Percentiles rank a stretch among this genome's conserved stretches.
Conservation (phyloP, 1,139 yeast genomes). For the Hemisphaericaspora lyxosophila region DNA sequence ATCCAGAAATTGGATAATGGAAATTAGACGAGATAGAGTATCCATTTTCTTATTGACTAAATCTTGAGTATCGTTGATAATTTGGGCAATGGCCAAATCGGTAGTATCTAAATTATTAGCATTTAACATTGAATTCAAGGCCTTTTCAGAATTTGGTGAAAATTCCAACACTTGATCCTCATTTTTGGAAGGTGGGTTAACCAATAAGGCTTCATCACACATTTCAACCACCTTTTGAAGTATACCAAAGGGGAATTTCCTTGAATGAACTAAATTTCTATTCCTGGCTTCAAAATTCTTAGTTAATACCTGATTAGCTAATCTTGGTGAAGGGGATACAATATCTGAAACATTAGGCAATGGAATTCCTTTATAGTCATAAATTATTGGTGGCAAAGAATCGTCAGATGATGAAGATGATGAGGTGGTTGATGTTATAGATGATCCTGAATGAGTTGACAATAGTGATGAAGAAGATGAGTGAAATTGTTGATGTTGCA, state of each 20-base stretch:
- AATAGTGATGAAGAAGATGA: constrained; percentile 22
- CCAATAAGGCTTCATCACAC: constrained; percentile 72
- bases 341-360: constrained; percentile 36
- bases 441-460: constrained; percentile 18
- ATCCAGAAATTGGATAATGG: constrained; percentile 76
- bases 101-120: constrained; percentile 38
- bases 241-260: constrained; percentile 65
- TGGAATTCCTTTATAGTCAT: constrained; percentile 63
- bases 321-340: constrained; percentile 16
- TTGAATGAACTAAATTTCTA: constrained; percentile 26
- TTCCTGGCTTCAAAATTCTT: constrained; percentile 26
- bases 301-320: constrained; percentile 26
- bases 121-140: constrained; percentile 55
- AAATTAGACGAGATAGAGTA: constrained; percentile 71
- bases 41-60: constrained; percentile 69
- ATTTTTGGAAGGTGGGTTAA: constrained; percentile 58
- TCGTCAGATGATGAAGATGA: constrained; percentile 14
- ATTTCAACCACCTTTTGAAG: constrained; percentile 63
- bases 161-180: constrained; percentile 33
- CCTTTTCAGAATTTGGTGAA: constrained; percentile 71
- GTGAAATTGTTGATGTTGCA: constrained; percentile 9
- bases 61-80: constrained; percentile 67
- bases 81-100: constrained; percentile 61
- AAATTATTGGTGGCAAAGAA: constrained; percentile 14
- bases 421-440: constrained; percentile 16